These are phyloP conservation scores for Candida glaebosa DNA, from an alignment of 805 yeast species.

Conservation along the genomic window DNA sequence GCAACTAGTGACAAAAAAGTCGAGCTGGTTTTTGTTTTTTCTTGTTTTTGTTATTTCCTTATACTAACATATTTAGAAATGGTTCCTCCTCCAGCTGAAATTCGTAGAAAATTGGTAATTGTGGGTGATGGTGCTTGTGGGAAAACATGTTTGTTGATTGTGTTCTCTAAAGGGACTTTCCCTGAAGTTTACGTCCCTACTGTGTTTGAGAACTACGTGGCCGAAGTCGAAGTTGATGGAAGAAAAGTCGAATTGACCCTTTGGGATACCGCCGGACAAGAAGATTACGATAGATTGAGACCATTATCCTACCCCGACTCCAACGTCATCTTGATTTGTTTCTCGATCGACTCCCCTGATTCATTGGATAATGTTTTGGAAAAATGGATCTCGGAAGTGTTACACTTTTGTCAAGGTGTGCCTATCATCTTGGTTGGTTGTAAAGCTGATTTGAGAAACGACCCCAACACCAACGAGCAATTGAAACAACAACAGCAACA, in stretches of 20 bases:
- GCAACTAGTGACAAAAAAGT: neutral
- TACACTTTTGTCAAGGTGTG: constrained; percentile 91
- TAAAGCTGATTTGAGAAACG: constrained; percentile 84
- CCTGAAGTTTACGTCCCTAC: constrained; percentile 96
- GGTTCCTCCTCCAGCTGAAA: constrained; percentile 50
- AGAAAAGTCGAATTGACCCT: constrained; percentile 80
- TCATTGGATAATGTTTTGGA: constrained; percentile 91
- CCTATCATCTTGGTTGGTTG: constrained; percentile 92
- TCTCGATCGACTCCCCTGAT: constrained; percentile 87
- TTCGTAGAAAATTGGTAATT: constrained; percentile 81
- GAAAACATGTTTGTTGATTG: constrained; percentile 84
- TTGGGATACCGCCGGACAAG: constrained; percentile 99
- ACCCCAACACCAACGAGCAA: constrained; percentile 70
- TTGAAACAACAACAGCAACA: constrained; percentile 71
- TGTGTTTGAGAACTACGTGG: constrained; percentile 95
- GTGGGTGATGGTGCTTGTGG: constrained; percentile 99
- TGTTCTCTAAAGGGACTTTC: constrained; percentile 83
- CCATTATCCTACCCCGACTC: constrained; percentile 92
- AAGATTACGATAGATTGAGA: constrained; percentile 91
- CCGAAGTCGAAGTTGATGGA: constrained; percentile 73
- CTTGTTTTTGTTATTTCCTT: neutral
- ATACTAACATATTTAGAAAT: constrained; percentile 13
- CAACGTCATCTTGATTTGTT: constrained; percentile 87
- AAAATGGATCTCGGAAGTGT: constrained; percentile 92
- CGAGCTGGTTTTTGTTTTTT: neutral